These are phyloP conservation scores for Debaryomyces sp. DNA, from an alignment of 1,139 yeast genomes.

Conservation along the genomic window DNA sequence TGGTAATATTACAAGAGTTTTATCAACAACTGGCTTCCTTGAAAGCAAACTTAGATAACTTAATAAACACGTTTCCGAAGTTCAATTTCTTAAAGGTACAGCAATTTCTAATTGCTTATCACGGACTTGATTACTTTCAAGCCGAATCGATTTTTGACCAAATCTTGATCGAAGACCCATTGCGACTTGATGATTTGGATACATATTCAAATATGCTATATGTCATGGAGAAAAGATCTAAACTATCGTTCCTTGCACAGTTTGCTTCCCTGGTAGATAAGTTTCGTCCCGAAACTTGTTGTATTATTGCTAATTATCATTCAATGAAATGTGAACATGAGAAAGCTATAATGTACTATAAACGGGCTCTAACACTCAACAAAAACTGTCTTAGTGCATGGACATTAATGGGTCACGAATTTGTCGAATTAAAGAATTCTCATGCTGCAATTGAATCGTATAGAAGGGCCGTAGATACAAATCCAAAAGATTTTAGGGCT, in stretches of 20 bases:
- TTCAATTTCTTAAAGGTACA: constrained; percentile 79
- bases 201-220: constrained; percentile 90
- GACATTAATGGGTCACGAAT: constrained; percentile 99
- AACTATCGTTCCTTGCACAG: constrained; percentile 85
- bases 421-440: constrained; percentile 91
- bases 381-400: constrained; percentile 88
- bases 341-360: constrained; percentile 89
- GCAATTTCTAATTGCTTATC: constrained; percentile 78
- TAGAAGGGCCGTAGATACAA: constrained; percentile 88
- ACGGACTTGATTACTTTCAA: constrained; percentile 74
- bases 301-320: constrained; percentile 91
- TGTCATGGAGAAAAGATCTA: constrained; percentile 88
- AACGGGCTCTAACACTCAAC: constrained; percentile 82
- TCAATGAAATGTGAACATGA: constrained; percentile 93
- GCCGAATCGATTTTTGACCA: constrained; percentile 83
- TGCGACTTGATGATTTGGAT: constrained; percentile 87
- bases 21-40: constrained; percentile 65
- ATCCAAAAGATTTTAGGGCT: constrained; percentile 88
- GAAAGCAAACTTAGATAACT: constrained; percentile 47
- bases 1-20: constrained; percentile 77
- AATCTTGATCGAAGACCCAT: constrained; percentile 76
- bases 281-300: constrained; percentile 93
- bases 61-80: constrained; percentile 61
- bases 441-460: constrained; percentile 98
- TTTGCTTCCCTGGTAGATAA: constrained; percentile 81